These are phyloP conservation scores for Hygrocybe coccinea DNA, from an alignment of 768 basidiomycete species.

Conservation along the genomic window DNA sequence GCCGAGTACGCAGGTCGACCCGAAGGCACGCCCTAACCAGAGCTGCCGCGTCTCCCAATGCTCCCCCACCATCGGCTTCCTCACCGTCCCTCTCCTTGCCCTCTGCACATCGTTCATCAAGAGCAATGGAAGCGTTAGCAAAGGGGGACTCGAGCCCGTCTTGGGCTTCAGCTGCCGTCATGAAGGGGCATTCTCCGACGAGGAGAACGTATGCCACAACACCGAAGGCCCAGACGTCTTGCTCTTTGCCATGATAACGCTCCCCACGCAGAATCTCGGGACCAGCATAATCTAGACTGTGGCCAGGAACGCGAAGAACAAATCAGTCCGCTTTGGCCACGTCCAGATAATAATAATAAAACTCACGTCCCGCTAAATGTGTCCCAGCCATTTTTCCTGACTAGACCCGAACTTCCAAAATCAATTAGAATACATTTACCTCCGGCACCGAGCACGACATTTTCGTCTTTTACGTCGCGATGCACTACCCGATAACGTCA, in stretches of 20 bases:
- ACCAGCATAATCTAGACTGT: constrained; percentile 86
- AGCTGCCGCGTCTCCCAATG: constrained; percentile 77
- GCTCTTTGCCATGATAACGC: constrained; percentile 91
- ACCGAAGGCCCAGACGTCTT: constrained; percentile 98
- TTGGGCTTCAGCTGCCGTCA: constrained; percentile 86
- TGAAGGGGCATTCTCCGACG: constrained; percentile 87
- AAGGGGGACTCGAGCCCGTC: constrained; percentile 75
- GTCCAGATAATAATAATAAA: constrained; percentile 5
- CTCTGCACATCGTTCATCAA: constrained; percentile 77
- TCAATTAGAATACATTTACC: constrained; percentile 92
- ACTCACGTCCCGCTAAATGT: constrained; percentile 91
- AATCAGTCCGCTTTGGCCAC: constrained; percentile 9
- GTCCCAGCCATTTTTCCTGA: constrained; percentile 83
- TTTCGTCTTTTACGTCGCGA: constrained; percentile 98
- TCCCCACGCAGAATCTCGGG: constrained; percentile 96
- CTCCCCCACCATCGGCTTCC: constrained; percentile 79
- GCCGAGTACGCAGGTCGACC: constrained; percentile 71
- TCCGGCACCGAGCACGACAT: constrained; percentile 75
- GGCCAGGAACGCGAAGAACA: too few species aligned
- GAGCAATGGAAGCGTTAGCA: constrained; percentile 65
- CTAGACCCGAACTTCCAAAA: constrained; percentile 88
- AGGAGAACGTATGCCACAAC: constrained; percentile 95
- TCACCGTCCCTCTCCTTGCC: constrained; percentile 68
- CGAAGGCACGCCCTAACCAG: constrained; percentile 82
- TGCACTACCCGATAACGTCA: constrained; percentile 54